These are phyloP conservation scores for Pyrus communis DNA, from an alignment of 306 rosid species.

Conservation along the genomic window DNA sequence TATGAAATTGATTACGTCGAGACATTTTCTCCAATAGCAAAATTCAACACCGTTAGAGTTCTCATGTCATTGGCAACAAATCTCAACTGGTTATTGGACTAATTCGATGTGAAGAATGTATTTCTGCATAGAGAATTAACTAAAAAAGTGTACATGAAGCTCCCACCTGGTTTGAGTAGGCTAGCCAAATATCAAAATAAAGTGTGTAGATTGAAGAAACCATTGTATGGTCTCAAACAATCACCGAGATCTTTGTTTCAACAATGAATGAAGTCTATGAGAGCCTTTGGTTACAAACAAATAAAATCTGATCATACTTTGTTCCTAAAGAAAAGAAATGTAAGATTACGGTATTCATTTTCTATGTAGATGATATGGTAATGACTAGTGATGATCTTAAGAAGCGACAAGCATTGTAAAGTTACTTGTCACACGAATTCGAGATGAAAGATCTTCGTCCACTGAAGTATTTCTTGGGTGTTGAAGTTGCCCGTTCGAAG, in stretches of 20 bases:
- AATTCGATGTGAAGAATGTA: too few relatives aligned
- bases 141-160: too few relatives aligned
- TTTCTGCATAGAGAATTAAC: too few relatives aligned
- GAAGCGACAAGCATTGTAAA: neutral
- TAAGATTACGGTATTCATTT: neutral
- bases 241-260: neutral
- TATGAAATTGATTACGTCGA: too few relatives aligned
- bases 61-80: too few relatives aligned
- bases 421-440: neutral
- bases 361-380: neutral
- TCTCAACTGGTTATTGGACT: too few relatives aligned
- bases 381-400: neutral
- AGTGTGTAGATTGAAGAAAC: neutral
- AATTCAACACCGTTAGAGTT: too few relatives aligned
- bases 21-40: too few relatives aligned
- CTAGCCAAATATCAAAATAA: too few relatives aligned
- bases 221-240: neutral
- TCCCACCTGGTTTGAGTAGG: neutral
- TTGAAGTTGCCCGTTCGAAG: neutral
- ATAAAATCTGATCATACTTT: neutral
- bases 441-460: neutral
- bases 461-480: neutral
- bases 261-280: neutral
- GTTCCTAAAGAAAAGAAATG: neutral
- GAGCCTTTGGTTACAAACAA: neutral